phyloP scores from a whole-genome alignment of 495 filamentous ascomycete species.

The Talaromyces wortmannii region DNA sequence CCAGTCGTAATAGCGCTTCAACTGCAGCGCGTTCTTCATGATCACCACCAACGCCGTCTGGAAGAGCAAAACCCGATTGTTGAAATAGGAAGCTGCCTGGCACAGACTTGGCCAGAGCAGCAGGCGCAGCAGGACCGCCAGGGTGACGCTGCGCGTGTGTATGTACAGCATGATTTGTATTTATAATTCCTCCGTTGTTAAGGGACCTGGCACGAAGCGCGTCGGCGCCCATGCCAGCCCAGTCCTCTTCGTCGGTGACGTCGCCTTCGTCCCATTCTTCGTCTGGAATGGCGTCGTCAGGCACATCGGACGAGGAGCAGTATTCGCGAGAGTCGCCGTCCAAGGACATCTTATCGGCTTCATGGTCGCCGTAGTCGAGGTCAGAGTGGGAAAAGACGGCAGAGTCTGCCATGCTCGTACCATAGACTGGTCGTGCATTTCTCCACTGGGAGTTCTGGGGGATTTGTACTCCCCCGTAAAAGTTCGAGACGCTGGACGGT shows the following conservation, averaged over 20 bases:
- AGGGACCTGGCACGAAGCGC: slow-evolving; percentile 71
- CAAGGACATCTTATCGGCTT: slow-evolving; percentile 95
- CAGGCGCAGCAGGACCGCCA: slow-evolving; percentile 24
- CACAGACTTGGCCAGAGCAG: slow-evolving; percentile 29
- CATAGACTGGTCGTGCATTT: slow-evolving; percentile 40
- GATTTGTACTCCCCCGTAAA: slow-evolving; percentile 60
- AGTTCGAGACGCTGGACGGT: slow-evolving; percentile 46
- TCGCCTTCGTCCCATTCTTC: slow-evolving; percentile 69
- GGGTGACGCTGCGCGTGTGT: slow-evolving; percentile 32
- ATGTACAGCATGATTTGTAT: slow-evolving; percentile 18
- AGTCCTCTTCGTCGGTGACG: slow-evolving; percentile 95
- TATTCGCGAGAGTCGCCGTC: slow-evolving; percentile 61
- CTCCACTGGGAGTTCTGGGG: slow-evolving; percentile 40
- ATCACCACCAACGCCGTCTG: slow-evolving; percentile 28
- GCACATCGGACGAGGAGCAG: slow-evolving; percentile 68
- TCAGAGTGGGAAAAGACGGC: slow-evolving; percentile 69
- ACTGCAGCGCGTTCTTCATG: slow-evolving; percentile 77
- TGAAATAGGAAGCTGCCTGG: slow-evolving; percentile 31
- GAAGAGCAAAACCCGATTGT: slow-evolving; percentile 22
- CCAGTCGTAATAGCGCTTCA: slow-evolving; percentile 76
- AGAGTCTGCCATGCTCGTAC: slow-evolving; percentile 61
- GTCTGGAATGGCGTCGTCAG: slow-evolving; percentile 54
- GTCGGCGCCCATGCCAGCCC: slow-evolving; percentile 83
- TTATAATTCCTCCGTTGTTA: slow-evolving; percentile 26
- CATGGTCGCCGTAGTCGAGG: slow-evolving; percentile 43